Conservation (phyloP, 2,329 filamentous ascomycete genomes). For the Colletotrichum sp. region DNA sequence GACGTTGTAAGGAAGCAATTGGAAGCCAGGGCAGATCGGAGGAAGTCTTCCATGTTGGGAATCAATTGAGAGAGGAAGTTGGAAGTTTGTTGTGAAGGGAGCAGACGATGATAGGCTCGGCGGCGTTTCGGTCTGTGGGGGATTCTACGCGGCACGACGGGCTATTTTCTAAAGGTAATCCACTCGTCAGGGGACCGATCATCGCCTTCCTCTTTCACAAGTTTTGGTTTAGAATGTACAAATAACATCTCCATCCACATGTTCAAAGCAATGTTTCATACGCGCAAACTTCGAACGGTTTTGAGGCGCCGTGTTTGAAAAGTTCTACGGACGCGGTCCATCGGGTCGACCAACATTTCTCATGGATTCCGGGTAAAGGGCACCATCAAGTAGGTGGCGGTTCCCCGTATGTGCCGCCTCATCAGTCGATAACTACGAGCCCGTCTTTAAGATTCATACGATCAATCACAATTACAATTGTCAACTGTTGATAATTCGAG, state of each 20-base stretch:
- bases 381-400: too few relatives aligned
- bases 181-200: neutral
- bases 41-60: constrained; percentile 11
- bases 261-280: neutral
- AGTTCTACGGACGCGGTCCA: too few relatives aligned
- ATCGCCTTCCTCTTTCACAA: neutral
- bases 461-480: too few relatives aligned
- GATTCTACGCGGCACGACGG: neutral
- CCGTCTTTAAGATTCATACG: too few relatives aligned
- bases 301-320: neutral
- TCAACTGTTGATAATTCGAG: too few relatives aligned
- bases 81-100: neutral
- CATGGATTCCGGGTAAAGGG: too few relatives aligned
- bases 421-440: too few relatives aligned
- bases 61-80: neutral
- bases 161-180: neutral
- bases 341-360: too few relatives aligned
- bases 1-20: constrained; percentile 25
- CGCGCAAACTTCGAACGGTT: neutral
- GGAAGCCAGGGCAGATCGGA: neutral
- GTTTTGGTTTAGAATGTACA: neutral
- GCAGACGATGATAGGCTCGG: neutral
- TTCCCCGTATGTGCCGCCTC: too few relatives aligned
- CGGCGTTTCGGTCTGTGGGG: neutral
- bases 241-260: neutral